These are phyloP conservation scores for Quercus engelmannii DNA, from an alignment of 306 rosid species.

Conservation along the genomic window DNA sequence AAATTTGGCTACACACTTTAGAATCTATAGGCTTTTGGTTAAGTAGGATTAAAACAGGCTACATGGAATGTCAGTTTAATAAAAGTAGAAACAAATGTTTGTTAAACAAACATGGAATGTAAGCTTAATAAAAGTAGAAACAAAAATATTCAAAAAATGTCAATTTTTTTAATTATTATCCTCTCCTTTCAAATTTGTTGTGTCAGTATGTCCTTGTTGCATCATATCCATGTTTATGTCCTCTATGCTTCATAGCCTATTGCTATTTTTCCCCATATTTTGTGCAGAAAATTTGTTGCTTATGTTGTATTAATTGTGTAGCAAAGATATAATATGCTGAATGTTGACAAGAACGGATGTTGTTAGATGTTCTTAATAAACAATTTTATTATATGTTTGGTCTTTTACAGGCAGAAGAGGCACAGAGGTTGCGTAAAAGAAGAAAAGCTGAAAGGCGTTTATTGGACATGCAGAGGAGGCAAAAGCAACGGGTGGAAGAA, in stretches of 20 bases:
- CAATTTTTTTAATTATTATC: background rate
- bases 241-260: background rate
- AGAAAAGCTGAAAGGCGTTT: slow-evolving; percentile 73
- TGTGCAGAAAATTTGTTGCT: background rate
- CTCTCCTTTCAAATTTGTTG: background rate
- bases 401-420: slow-evolving; percentile 77
- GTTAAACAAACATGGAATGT: too few relatives aligned
- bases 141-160: too few relatives aligned
- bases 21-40: too few relatives aligned
- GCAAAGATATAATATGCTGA: background rate
- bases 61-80: too few relatives aligned
- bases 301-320: background rate
- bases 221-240: background rate
- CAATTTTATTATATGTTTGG: background rate
- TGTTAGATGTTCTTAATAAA: background rate
- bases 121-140: too few relatives aligned
- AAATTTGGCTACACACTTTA: too few relatives aligned
- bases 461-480: slow-evolving; percentile 74
- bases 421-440: slow-evolving; percentile 76
- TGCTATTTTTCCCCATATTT: background rate
- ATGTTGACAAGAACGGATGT: background rate
- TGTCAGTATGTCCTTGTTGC: background rate
- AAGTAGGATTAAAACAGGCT: too few relatives aligned
- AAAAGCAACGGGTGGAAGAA: slow-evolving; percentile 87
- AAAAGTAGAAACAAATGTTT: too few relatives aligned